phyloP scores from a whole-genome alignment of 169 alveolate genomes.

The Theileria parva region DNA sequence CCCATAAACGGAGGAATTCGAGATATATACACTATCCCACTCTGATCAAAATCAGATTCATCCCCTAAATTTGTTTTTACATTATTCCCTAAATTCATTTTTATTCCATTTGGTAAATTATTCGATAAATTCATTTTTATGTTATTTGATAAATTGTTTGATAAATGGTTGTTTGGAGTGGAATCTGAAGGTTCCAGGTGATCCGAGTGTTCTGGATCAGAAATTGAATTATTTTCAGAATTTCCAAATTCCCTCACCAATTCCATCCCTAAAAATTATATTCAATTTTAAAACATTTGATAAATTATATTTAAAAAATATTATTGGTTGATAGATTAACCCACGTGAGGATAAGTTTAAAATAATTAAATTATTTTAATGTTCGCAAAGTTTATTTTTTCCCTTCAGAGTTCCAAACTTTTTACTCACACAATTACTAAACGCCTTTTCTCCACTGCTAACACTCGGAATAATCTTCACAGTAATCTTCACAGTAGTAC shows the following conservation, averaged over 20 bases:
- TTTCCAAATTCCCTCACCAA: neutral
- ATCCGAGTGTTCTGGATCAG: no score
- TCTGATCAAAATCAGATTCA: conserved; percentile 18
- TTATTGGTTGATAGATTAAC: no score
- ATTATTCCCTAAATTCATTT: no score
- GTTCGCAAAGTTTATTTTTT: neutral
- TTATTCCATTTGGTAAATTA: no score
- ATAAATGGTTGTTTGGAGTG: neutral
- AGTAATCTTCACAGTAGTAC: no score
- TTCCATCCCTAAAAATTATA: neutral
- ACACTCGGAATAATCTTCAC: no score
- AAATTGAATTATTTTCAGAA: neutral
- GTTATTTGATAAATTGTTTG: neutral
- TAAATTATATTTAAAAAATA: no score
- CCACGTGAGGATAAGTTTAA: no score
- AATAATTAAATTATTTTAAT: neutral
- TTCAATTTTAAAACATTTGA: no score
- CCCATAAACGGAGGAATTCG: conserved; percentile 88
- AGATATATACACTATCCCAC: conserved; percentile 84
- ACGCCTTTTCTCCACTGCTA: neutral
- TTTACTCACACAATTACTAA: neutral
- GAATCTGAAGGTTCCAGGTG: neutral
- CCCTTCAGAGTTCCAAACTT: neutral
- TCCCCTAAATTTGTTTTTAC: neutral
- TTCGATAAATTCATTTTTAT: no score